These are phyloP conservation scores for Leccinum longicurvipes DNA, from an alignment of 768 basidiomycete genomes.

Conservation along the genomic window DNA sequence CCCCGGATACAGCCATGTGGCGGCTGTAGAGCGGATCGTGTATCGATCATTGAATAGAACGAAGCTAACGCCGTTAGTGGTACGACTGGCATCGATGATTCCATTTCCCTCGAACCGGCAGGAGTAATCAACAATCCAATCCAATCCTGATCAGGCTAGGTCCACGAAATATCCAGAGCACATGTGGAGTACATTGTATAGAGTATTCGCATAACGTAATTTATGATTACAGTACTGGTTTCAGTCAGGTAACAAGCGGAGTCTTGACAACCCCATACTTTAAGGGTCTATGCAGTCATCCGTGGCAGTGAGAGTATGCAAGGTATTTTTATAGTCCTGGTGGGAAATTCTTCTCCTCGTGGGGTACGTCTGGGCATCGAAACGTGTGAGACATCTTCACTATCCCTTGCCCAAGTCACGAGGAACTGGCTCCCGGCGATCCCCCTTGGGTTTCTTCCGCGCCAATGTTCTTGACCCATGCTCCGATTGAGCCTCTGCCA, in stretches of 20 bases:
- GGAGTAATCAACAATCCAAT: neutral
- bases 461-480: slow-evolving; percentile 97
- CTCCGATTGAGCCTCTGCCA: slow-evolving; percentile 84
- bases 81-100: neutral
- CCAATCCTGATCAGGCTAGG: slow-evolving; percentile 4
- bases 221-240: slow-evolving; percentile 11
- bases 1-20: slow-evolving; percentile 3
- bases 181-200: slow-evolving; percentile 2
- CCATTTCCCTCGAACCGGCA: neutral
- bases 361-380: slow-evolving; percentile 10
- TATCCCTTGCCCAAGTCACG: slow-evolving; percentile 4
- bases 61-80: neutral
- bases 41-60: neutral
- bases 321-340: slow-evolving; percentile 25
- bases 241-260: slow-evolving; percentile 4
- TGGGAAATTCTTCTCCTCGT: slow-evolving; percentile 30
- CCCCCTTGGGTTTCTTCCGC: slow-evolving; percentile 30
- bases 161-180: neutral
- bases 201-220: slow-evolving; percentile 21
- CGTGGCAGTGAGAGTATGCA: slow-evolving; percentile 20
- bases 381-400: slow-evolving; percentile 7
- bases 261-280: slow-evolving; percentile 7
- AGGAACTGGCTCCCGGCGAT: slow-evolving; percentile 5
- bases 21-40: slow-evolving; percentile 16
- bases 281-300: slow-evolving; percentile 7